These are phyloP conservation scores for Chaetomium sp. DNA, from an alignment of 2,329 filamentous ascomycete species.

Conservation along the genomic window DNA sequence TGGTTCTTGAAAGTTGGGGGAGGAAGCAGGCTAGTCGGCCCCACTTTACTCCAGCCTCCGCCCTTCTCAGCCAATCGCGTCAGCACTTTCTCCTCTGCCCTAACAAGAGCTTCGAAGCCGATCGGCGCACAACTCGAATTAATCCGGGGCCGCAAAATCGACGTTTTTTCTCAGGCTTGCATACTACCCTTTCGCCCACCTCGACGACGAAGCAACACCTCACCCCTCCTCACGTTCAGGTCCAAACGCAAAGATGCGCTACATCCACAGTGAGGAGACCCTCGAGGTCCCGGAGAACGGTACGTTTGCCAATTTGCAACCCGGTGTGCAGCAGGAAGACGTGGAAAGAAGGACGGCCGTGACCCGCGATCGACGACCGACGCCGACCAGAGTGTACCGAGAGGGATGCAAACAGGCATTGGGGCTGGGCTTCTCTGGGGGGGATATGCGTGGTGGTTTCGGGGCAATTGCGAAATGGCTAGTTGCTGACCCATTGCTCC, in stretches of 20 bases:
- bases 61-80: slow-evolving; percentile 27
- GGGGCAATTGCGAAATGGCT: slow-evolving; percentile 20
- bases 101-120: slow-evolving; percentile 30
- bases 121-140: slow-evolving; percentile 38
- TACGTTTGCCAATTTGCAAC: slow-evolving; percentile 57
- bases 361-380: slow-evolving; percentile 25
- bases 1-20: background rate
- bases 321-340: slow-evolving; percentile 13
- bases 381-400: background rate
- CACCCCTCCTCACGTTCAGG: slow-evolving; percentile 43
- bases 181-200: slow-evolving; percentile 35
- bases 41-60: slow-evolving; percentile 27
- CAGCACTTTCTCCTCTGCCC: slow-evolving; percentile 28
- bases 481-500: slow-evolving; percentile 40
- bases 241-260: slow-evolving; percentile 87
- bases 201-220: slow-evolving; percentile 37
- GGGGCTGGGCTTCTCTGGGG: background rate
- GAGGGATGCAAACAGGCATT: slow-evolving; percentile 5
- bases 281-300: slow-evolving; percentile 95
- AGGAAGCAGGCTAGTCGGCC: slow-evolving; percentile 20
- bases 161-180: slow-evolving; percentile 35
- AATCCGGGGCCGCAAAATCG: slow-evolving; percentile 38
- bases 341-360: slow-evolving; percentile 14
- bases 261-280: slow-evolving; percentile 98
- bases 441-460: background rate